Evolutionary conservation across 768 basidiomycete species (phyloP), one percentile per base, ranked within the genome.

Genomic region (Boletus vinaceobasis): DNA sequence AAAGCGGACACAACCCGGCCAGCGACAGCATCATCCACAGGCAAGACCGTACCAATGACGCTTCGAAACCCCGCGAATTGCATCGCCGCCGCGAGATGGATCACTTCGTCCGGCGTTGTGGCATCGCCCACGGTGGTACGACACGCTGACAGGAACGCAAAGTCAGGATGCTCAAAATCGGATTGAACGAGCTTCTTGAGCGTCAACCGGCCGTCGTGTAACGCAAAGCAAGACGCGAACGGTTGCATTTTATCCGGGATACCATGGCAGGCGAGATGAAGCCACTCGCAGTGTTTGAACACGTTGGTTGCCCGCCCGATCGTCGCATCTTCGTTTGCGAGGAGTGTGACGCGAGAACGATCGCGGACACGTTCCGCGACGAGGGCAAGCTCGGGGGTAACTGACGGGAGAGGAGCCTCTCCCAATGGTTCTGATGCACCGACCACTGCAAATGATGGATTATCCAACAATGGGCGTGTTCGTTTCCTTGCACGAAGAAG

Each of bases 251-350:
- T 4, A 14, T 56, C 36, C 2, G 53, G 61, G 21, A 43, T 44
- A 3, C 62, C 67, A 39, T 69, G 68, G 38, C 67, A 68, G 3
- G 64, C 61, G 35, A 67, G 60, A n/a, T 69, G 68, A 3, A 62
- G 57, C 65, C 62, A 68, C 1, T 44, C 26, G 48, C 57, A 46
- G 17, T 21, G 23, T n/a, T 32, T 26, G 7, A 66, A 36, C 7
- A 31, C 39, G 7, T 55, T 17, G 14, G 55, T 23, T 4, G 63
- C 52, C 1, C 9, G 19, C 5, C 39, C 44, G 14, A 37, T 35
- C 0, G 49, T 62, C 1, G 63, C 59, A 1, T 47, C 43, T 3
- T 52, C 10, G 1, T 55, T 57, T 11, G 19, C 36, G 32, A 65
- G 44, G 9, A 29, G 40, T 2, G 56, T 48, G 26, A 48, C 42